Percentiles rank a stretch among this genome's conserved stretches.
phyloP scores from a whole-genome alignment of 768 basidiomycete species.

The Tephrocybe rancida region DNA sequence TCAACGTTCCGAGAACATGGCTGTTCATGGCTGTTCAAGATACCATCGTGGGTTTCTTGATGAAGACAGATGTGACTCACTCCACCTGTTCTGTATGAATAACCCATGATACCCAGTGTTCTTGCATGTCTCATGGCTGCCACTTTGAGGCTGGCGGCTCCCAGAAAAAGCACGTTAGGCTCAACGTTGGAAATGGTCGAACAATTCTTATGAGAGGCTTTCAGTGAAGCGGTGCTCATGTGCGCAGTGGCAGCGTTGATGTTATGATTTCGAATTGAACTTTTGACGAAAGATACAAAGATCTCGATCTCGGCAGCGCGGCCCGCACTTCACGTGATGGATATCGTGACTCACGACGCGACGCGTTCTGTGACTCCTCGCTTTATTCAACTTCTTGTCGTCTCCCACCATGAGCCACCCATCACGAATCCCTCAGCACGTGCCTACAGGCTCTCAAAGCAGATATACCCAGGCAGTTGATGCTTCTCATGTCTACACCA shows the following conservation, averaged over 20 bases:
- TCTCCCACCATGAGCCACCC: neutral
- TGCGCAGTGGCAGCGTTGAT: too few species aligned
- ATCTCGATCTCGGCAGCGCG: too few species aligned
- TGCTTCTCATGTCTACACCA: conserved; percentile 4
- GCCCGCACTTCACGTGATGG: neutral
- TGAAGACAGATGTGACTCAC: neutral
- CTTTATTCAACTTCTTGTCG: neutral
- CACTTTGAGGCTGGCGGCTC: too few species aligned
- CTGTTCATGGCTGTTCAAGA: neutral
- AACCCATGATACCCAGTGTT: too few species aligned
- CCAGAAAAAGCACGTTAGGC: too few species aligned
- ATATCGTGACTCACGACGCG: neutral
- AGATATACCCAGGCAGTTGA: neutral
- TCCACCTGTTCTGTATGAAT: too few species aligned
- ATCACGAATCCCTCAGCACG: conserved; percentile 12
- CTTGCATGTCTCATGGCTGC: too few species aligned
- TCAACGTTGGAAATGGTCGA: too few species aligned
- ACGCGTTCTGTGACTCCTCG: neutral
- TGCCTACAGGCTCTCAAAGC: neutral
- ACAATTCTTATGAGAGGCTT: too few species aligned
- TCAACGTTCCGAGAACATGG: conserved; percentile 2
- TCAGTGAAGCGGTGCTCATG: too few species aligned
- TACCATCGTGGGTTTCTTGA: conserved; percentile 6
- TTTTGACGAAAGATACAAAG: too few species aligned
- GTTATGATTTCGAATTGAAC: too few species aligned